phyloP scores from a whole-genome alignment of 2,329 filamentous ascomycete genomes.

The Ophiostoma novo-ulmi region DNA sequence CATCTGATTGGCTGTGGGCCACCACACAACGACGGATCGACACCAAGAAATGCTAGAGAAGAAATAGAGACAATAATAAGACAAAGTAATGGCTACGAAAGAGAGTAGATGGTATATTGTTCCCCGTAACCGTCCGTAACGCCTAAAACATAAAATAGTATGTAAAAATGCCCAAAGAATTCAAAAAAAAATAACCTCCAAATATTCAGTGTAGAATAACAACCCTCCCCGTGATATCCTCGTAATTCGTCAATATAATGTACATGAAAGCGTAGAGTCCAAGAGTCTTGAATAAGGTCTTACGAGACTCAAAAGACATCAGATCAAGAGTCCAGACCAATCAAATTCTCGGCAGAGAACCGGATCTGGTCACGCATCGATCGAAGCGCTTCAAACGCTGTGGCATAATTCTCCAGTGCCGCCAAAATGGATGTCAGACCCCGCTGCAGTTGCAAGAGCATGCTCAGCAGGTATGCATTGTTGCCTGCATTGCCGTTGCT shows the following conservation, averaged over 20 bases:
- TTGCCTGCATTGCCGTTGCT: constrained; percentile 9
- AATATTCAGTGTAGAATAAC: neutral
- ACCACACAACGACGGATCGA: neutral
- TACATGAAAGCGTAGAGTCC: too few relatives aligned
- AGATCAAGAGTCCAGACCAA: constrained; percentile 16
- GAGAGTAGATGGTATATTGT: constrained; percentile 6
- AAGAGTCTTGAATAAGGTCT: neutral
- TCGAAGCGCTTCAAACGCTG: constrained; percentile 42
- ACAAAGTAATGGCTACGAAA: neutral
- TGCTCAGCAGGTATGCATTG: constrained; percentile 32
- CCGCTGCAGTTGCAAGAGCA: constrained; percentile 39
- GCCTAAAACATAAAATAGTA: neutral
- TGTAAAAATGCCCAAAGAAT: neutral
- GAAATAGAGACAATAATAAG: neutral
- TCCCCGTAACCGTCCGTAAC: neutral
- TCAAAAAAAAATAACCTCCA: neutral
- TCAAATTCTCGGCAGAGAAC: constrained; percentile 24
- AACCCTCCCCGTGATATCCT: neutral
- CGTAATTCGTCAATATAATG: neutral
- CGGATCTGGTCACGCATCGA: constrained; percentile 41
- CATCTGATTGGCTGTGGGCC: neutral
- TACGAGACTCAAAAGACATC: neutral
- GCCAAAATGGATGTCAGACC: constrained; percentile 40
- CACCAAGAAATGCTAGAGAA: neutral
- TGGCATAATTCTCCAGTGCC: constrained; percentile 42